phyloP scores from a whole-genome alignment of 805 yeast species.

The Kuraishia borneana region DNA sequence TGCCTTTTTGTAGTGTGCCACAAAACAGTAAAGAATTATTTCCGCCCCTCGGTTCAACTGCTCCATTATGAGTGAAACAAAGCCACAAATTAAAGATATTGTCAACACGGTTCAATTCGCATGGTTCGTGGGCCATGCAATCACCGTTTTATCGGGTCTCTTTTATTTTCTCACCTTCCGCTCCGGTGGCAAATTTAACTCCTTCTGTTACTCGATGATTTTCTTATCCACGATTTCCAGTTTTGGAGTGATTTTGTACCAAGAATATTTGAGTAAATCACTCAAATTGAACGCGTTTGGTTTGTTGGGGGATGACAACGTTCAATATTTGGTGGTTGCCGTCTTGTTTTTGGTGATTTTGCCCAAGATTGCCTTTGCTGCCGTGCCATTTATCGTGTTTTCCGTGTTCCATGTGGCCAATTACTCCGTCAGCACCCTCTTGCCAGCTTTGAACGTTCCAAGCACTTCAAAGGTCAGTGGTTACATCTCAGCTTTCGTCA shows the following conservation, averaged over 20 bases:
- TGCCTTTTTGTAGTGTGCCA: not conserved
- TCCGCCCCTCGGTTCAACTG: not conserved
- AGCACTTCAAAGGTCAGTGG: slow-evolving; percentile 1
- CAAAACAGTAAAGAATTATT: not conserved
- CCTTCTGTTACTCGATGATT: slow-evolving; percentile 43
- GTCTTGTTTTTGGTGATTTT: slow-evolving; percentile 44
- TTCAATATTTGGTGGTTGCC: slow-evolving; percentile 57
- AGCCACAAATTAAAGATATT: slow-evolving; percentile 4
- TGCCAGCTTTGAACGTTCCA: slow-evolving; percentile 45
- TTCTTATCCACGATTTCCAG: slow-evolving; percentile 59
- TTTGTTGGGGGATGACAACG: slow-evolving; percentile 50
- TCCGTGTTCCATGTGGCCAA: slow-evolving; percentile 76
- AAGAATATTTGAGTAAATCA: slow-evolving; percentile 31
- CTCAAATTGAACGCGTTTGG: slow-evolving; percentile 13
- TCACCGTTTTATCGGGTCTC: slow-evolving; percentile 29
- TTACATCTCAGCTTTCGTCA: slow-evolving; percentile 23
- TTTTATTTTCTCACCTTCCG: slow-evolving; percentile 25
- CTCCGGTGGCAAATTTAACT: slow-evolving; percentile 20
- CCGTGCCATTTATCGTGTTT: slow-evolving; percentile 66
- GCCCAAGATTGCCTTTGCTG: slow-evolving; percentile 47
- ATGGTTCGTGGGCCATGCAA: slow-evolving; percentile 63
- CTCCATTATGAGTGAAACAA: not conserved
- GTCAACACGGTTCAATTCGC: slow-evolving; percentile 50
- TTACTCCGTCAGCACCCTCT: slow-evolving; percentile 50
- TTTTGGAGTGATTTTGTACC: slow-evolving; percentile 66